Evolutionary conservation across 2,329 filamentous ascomycete genomes (phyloP).

Genomic region (Colletotrichum paranaense): DNA sequence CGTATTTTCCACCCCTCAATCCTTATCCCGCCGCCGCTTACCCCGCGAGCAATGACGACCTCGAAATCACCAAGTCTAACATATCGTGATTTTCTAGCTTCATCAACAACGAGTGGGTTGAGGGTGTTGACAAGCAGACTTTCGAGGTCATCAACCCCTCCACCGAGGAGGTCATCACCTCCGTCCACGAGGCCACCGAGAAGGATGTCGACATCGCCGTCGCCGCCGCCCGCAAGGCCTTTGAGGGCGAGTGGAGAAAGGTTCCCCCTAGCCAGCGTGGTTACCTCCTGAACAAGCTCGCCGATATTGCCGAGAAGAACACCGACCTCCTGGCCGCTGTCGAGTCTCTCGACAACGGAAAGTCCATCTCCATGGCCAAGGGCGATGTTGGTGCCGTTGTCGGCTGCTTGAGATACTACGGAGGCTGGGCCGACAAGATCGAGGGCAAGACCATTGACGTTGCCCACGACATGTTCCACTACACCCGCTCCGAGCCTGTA

Average conservation of each 20-base stretch:
- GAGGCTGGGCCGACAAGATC: slow-evolving; percentile 93
- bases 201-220: slow-evolving; percentile 88
- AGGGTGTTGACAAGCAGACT: slow-evolving; percentile 85
- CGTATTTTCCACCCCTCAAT: slow-evolving; percentile 42
- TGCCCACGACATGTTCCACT: slow-evolving; percentile 82
- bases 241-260: slow-evolving; percentile 77
- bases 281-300: slow-evolving; percentile 78
- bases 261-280: slow-evolving; percentile 79
- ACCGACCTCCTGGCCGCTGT: slow-evolving; percentile 80
- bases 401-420: slow-evolving; percentile 75
- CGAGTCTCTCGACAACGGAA: slow-evolving; percentile 90
- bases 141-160: slow-evolving; percentile 93
- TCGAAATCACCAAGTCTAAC: not conserved
- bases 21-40: not conserved
- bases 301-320: slow-evolving; percentile 84
- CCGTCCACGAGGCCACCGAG: slow-evolving; percentile 86
- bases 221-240: slow-evolving; percentile 85
- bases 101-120: slow-evolving; percentile 94
- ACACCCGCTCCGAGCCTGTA: slow-evolving; percentile 82
- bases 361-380: slow-evolving; percentile 80
- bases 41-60: not conserved
- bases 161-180: slow-evolving; percentile 86
- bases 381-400: slow-evolving; percentile 77
- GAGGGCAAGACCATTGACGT: slow-evolving; percentile 89
- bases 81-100: slow-evolving; percentile 65